A percentile compares a stretch with the other conserved stretches of the same genome.
Evolutionary conservation across 2,329 filamentous ascomycete genomes (phyloP).

Genomic region (Parastagonospora nodorum): DNA sequence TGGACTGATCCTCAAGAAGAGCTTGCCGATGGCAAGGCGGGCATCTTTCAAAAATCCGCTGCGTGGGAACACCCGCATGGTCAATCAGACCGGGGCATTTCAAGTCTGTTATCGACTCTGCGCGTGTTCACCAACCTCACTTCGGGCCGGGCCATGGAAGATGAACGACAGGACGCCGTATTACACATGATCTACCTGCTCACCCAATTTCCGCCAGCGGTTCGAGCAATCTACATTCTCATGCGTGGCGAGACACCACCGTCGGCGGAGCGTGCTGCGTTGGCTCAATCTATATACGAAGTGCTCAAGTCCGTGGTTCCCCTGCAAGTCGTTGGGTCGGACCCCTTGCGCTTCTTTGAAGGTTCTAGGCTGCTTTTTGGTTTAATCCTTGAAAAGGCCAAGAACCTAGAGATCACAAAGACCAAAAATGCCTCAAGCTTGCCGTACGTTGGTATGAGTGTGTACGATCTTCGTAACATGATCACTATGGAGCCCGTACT

Average conservation of each 20-base stretch:
- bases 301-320: slow-evolving; percentile 36
- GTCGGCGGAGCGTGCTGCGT: slow-evolving; percentile 35
- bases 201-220: slow-evolving; percentile 39
- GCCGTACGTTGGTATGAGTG: slow-evolving; percentile 29
- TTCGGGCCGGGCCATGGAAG: slow-evolving; percentile 14
- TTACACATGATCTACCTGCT: slow-evolving; percentile 38
- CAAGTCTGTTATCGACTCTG: slow-evolving; percentile 44
- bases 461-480: slow-evolving; percentile 34
- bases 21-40: slow-evolving; percentile 19
- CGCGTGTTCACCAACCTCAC: slow-evolving; percentile 31
- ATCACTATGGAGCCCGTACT: slow-evolving; percentile 36
- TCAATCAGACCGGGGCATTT: slow-evolving; percentile 40
- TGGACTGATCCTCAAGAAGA: neutral
- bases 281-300: slow-evolving; percentile 36
- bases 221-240: slow-evolving; percentile 40
- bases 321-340: slow-evolving; percentile 28
- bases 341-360: slow-evolving; percentile 37
- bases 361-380: slow-evolving; percentile 43
- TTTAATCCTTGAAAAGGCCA: slow-evolving; percentile 43
- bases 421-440: slow-evolving; percentile 3
- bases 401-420: slow-evolving; percentile 18
- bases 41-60: slow-evolving; percentile 26
- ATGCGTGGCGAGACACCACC: slow-evolving; percentile 38
- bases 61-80: slow-evolving; percentile 33
- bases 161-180: slow-evolving; percentile 31